Percentiles rank a stretch among this genome's conserved stretches.
Evolutionary conservation across 208 protist species (phyloP).

Genomic region (Leishmania amazonensis): DNA sequence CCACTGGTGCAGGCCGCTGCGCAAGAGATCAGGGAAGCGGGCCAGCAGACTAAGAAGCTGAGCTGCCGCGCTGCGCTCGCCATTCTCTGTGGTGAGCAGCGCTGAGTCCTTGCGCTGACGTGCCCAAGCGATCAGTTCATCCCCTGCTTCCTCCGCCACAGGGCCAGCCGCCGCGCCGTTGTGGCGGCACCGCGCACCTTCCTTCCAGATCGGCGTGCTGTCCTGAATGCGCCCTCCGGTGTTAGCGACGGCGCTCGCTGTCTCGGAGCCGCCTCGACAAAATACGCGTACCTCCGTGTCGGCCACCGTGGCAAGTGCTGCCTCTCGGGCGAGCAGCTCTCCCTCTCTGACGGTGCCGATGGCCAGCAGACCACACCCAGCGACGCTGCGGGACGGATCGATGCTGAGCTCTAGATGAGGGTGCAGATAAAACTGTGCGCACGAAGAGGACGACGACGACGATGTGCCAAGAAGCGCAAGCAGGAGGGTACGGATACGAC

Average conservation of each 20-base stretch:
- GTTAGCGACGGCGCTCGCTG: neutral
- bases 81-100: neutral
- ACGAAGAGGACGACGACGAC: neutral
- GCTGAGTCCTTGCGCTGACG: neutral
- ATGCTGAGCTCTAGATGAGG: constrained; percentile 33
- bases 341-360: constrained; percentile 38
- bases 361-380: constrained; percentile 48
- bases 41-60: constrained; percentile 1
- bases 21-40: neutral
- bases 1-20: neutral
- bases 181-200: neutral
- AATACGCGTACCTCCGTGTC: neutral
- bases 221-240: neutral
- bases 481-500: constrained; percentile 11
- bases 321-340: constrained; percentile 38
- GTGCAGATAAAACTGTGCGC: constrained; percentile 19
- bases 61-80: neutral
- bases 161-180: too few species aligned
- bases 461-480: constrained; percentile 1
- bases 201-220: neutral
- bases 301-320: neutral
- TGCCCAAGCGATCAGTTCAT: neutral
- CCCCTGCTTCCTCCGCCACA: neutral
- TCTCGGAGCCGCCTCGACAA: neutral
- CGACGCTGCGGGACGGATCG: constrained; percentile 30